Percentiles rank a stretch among this genome's conserved stretches.
phyloP scores from a whole-genome alignment of 306 rosid species.

The Acacia crassicarpa region DNA sequence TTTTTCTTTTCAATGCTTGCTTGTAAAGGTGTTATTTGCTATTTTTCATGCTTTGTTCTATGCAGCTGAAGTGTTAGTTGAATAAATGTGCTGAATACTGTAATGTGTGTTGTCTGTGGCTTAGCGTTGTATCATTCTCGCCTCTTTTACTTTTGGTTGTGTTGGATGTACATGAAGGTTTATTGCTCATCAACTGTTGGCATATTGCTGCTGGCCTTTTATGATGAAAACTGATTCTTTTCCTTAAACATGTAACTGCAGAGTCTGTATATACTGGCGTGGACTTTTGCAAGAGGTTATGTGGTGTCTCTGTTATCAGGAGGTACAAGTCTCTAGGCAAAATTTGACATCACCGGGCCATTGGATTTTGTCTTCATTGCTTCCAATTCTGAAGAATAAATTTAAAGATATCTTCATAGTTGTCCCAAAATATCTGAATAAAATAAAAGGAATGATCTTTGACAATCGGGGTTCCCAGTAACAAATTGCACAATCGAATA shows the following conservation, averaged over 20 bases:
- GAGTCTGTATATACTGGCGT: slow-evolving; percentile 96
- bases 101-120: neutral
- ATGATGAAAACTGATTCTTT: slow-evolving; percentile 16
- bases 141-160: neutral
- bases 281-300: slow-evolving; percentile 94
- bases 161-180: neutral
- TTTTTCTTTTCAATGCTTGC: slow-evolving; percentile 21
- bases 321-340: slow-evolving; percentile 55
- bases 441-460: neutral
- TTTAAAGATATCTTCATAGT: neutral
- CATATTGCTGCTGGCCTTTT: neutral
- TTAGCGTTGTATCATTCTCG: neutral
- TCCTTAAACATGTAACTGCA: slow-evolving; percentile 41
- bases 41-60: neutral
- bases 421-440: neutral
- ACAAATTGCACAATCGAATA: slow-evolving; percentile 7
- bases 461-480: neutral
- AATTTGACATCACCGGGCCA: slow-evolving; percentile 3
- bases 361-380: slow-evolving; percentile 19
- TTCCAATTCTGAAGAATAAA: slow-evolving; percentile 24
- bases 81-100: neutral
- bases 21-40: slow-evolving; percentile 13
- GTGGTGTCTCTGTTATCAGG: slow-evolving; percentile 96
- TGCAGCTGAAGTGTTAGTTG: neutral
- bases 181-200: slow-evolving; percentile 6